phyloP scores from a whole-genome alignment of 2,329 filamentous ascomycete species.

The Colletotrichum trifolii region DNA sequence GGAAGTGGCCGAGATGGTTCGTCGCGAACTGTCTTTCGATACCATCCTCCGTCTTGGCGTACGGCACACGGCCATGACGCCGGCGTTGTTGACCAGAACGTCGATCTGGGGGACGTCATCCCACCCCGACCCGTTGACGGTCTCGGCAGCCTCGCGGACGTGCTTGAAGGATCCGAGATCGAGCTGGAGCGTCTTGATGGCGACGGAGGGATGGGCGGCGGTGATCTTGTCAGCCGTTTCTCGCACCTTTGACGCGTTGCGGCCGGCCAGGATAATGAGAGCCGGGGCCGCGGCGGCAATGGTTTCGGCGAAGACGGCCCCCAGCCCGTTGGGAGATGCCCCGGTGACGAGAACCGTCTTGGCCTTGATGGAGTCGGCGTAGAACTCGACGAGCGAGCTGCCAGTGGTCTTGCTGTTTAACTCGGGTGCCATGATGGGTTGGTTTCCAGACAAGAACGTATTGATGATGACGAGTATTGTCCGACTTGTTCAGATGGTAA shows the following conservation, averaged over 20 bases:
- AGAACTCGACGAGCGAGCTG: constrained; percentile 44
- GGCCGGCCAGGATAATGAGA: constrained; percentile 58
- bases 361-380: constrained; percentile 45
- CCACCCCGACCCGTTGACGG: constrained; percentile 45
- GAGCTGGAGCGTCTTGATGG: constrained; percentile 48
- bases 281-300: constrained; percentile 53
- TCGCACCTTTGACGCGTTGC: constrained; percentile 52
- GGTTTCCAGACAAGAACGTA: not conserved
- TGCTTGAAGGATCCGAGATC: constrained; percentile 53
- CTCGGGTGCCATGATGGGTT: constrained; percentile 12
- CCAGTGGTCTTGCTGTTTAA: constrained; percentile 37
- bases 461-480: too few species aligned
- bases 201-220: constrained; percentile 45
- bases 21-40: constrained; percentile 51
- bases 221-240: constrained; percentile 50
- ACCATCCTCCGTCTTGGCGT: constrained; percentile 48
- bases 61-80: constrained; percentile 51
- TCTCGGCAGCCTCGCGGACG: constrained; percentile 51
- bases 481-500: too few species aligned
- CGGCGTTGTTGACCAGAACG: constrained; percentile 56
- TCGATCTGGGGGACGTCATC: constrained; percentile 49
- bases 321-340: constrained; percentile 52
- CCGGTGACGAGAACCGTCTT: constrained; percentile 56
- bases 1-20: constrained; percentile 53
- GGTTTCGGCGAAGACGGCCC: constrained; percentile 48